Percentiles rank a stretch among this genome's conserved stretches.
phyloP scores from a whole-genome alignment of 768 basidiomycete species.

The Auriscalpium orientale region DNA sequence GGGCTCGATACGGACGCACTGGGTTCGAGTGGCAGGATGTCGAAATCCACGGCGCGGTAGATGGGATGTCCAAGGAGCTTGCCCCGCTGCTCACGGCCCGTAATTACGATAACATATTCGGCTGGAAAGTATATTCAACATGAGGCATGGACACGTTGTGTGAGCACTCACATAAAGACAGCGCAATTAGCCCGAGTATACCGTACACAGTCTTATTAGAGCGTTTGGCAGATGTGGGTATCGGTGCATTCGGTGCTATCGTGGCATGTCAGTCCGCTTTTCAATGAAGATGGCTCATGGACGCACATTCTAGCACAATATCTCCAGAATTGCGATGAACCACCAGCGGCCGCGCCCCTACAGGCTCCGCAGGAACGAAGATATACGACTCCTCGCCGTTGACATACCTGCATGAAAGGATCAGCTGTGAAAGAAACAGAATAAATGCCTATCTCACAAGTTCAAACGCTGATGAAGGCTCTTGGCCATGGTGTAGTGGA shows the following conservation, averaged over 20 bases:
- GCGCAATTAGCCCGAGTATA: conserved; percentile 68
- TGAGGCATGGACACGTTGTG: background rate
- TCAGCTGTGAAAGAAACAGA: conserved; percentile 8
- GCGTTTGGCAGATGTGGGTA: conserved; percentile 49
- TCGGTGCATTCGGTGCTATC: conserved; percentile 12
- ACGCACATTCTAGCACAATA: conserved; percentile 60
- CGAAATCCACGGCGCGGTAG: conserved; percentile 85
- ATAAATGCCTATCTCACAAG: conserved; percentile 35
- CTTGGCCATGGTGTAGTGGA: conserved; percentile 44
- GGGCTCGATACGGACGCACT: conserved; percentile 58
- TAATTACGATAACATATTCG: conserved; percentile 88
- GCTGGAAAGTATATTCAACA: conserved; percentile 39
- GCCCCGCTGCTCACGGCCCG: conserved; percentile 70
- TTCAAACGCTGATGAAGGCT: conserved; percentile 66
- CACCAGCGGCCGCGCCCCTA: conserved; percentile 59
- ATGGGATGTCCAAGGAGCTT: conserved; percentile 80
- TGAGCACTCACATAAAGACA: conserved; percentile 53
- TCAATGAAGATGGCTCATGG: background rate
- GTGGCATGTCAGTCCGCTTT: background rate
- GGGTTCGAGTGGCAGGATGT: conserved; percentile 80
- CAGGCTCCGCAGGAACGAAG: conserved; percentile 59
- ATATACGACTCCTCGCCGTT: conserved; percentile 71
- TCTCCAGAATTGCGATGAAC: conserved; percentile 71
- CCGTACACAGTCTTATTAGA: conserved; percentile 65
- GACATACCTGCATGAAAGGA: conserved; percentile 40